Base-by-base conservation (phyloP, 2,329 filamentous ascomycete genomes). In the Venturia aucupariae region DNA sequence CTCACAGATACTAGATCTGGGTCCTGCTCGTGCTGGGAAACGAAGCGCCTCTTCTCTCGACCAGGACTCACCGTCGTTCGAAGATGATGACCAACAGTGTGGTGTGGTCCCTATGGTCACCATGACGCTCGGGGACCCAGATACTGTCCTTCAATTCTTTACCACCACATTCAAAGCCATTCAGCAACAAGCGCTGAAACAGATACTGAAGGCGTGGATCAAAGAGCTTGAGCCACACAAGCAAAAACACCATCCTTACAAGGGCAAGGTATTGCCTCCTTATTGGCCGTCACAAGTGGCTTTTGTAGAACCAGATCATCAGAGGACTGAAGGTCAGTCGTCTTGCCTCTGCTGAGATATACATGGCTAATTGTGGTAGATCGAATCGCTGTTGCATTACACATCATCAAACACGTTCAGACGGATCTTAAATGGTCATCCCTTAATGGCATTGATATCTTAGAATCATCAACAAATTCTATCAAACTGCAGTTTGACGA, bases 191-290 rank as follows among this genome's bases (percentile, higher is more conserved):
- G 83, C 86, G 7, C 88, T 86, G 75, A 91, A 91, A 73, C 77
- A 86, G 32, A 86, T 91, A 62, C 85, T 85, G 41, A 92, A 91
- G 72, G 86, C 84, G 13, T 91, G 88, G 84, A 86, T 92, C 66
- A 90, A 90, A 71, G 80, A 84, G 1, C 84, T 91, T 1, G 87
- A 89, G 69, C 89, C 89, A 0, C 90, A 89, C 75, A 92, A 92
- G 73, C 88, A 90, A 73, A 87, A 86, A 0, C 87, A 84, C 22
- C 85, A 89, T 69, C 88, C 89, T 0, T 92, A 92, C 70, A 77
- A 81, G 42, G 79, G 84, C 59, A 80, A 66, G 15, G 62, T 65
- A 24, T 63, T 70, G 2, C 75, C 75, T 13, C 65, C 55, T 3
- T 76, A 73, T 71, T 76, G 75, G 75, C 75, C 75, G 11, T 41